A percentile compares a stretch with the other conserved stretches of the same genome.
Evolutionary conservation across 2,329 filamentous ascomycete genomes (phyloP).

Genomic region (Celoporthe dispersa): DNA sequence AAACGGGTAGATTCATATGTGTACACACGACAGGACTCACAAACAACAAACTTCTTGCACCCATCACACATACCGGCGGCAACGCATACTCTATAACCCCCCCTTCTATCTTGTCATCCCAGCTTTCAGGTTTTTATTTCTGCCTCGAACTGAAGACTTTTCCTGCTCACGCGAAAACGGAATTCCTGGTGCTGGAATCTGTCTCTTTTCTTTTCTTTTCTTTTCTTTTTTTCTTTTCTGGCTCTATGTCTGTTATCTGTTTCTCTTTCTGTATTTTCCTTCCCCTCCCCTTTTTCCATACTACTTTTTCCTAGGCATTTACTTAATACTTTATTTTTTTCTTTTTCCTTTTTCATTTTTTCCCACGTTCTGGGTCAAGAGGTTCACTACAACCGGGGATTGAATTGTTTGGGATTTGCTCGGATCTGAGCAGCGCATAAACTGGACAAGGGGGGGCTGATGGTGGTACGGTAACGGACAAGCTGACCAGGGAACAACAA

Average conservation of each 20-base stretch:
- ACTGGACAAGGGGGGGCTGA: neutral
- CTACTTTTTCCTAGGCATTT: neutral
- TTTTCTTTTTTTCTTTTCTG: slow-evolving; percentile 31
- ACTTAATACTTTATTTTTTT: slow-evolving; percentile 25
- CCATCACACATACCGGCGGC: neutral
- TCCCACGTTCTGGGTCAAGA: slow-evolving; percentile 25
- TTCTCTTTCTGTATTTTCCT: slow-evolving; percentile 28
- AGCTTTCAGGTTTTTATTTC: slow-evolving; percentile 29
- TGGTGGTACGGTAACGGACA: neutral
- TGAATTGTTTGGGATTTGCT: neutral
- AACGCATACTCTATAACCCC: neutral
- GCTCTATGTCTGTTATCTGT: slow-evolving; percentile 13
- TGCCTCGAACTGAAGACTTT: slow-evolving; percentile 33
- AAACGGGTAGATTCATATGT: neutral
- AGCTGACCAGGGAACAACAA: neutral
- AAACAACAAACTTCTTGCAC: neutral
- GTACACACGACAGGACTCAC: too few species aligned
- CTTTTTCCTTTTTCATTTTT: slow-evolving; percentile 27
- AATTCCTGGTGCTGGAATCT: slow-evolving; percentile 17
- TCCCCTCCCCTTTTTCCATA: too few species aligned
- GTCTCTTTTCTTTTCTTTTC: slow-evolving; percentile 30
- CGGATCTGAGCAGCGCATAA: neutral
- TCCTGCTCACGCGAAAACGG: slow-evolving; percentile 39
- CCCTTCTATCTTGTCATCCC: slow-evolving; percentile 22
- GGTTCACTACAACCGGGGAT: neutral